phyloP scores from a whole-genome alignment of 1,284 basidiomycete genomes.

The Pascua guehoae region DNA sequence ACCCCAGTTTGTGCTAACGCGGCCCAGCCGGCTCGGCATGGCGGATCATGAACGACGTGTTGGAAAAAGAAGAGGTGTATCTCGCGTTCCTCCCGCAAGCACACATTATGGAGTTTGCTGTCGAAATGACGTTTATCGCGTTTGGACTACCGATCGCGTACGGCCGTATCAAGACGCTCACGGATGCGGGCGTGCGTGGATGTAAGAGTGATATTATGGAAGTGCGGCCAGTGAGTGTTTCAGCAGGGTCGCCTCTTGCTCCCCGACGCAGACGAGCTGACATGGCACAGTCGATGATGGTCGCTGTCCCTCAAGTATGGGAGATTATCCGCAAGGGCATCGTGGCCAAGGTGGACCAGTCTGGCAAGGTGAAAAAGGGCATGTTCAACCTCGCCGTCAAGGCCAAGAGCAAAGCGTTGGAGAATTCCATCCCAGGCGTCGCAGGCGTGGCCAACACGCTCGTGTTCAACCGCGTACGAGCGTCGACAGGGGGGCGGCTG shows the following conservation, averaged over 20 bases:
- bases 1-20: background rate
- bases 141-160: conserved; percentile 25
- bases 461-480: conserved; percentile 68
- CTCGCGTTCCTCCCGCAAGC: conserved; percentile 86
- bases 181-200: conserved; percentile 77
- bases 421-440: conserved; percentile 59
- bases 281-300: conserved; percentile 58
- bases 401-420: conserved; percentile 64
- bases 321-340: conserved; percentile 60
- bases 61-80: conserved; percentile 54
- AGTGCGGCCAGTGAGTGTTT: conserved; percentile 58
- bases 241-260: background rate
- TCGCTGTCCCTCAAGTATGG: conserved; percentile 87
- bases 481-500: conserved; percentile 78
- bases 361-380: conserved; percentile 67
- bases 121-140: conserved; percentile 25
- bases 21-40: background rate
- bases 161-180: conserved; percentile 71
- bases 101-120: conserved; percentile 65
- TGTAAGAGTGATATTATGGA: conserved; percentile 80
- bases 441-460: conserved; percentile 66
- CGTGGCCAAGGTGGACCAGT: conserved; percentile 75
- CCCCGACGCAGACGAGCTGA: too few species aligned
- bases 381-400: conserved; percentile 59
- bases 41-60: conserved; percentile 1